These are phyloP conservation scores for Sicyos baderoa DNA, from an alignment of 306 rosid genomes.

Conservation along the genomic window DNA sequence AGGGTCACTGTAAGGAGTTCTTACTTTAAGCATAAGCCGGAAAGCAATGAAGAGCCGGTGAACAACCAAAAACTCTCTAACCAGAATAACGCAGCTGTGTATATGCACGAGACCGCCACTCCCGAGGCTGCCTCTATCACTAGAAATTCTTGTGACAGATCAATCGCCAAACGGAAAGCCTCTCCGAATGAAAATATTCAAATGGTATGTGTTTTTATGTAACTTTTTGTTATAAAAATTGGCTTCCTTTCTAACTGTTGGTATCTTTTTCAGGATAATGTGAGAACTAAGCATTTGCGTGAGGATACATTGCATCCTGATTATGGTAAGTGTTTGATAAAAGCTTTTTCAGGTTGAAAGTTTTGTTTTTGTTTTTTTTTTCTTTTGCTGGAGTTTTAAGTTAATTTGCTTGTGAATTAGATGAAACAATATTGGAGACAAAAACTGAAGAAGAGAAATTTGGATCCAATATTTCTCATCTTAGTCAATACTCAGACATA, in stretches of 20 bases:
- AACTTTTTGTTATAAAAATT: conserved; percentile 10
- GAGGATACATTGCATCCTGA: conserved; percentile 27
- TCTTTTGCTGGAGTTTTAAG: conserved; percentile 13
- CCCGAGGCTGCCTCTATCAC: conserved; percentile 27
- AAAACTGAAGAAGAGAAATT: conserved; percentile 41
- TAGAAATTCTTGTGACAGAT: conserved; percentile 27
- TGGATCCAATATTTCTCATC: conserved; percentile 74
- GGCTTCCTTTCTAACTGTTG: conserved; percentile 8
- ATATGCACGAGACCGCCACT: conserved; percentile 23
- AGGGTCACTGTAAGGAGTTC: conserved; percentile 61
- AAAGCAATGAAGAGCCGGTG: conserved; percentile 29
- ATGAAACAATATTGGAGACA: background rate
- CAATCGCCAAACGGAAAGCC: conserved; percentile 48
- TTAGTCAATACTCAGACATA: conserved; percentile 62
- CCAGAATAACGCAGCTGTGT: conserved; percentile 24
- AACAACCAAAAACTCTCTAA: conserved; percentile 23
- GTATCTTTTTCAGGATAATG: conserved; percentile 39
- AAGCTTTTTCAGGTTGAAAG: background rate
- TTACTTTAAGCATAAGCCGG: conserved; percentile 50
- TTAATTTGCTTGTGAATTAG: background rate
- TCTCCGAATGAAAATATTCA: conserved; percentile 36
- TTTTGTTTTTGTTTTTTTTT: background rate
- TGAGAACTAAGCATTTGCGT: conserved; percentile 33
- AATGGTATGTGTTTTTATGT: conserved; percentile 38
- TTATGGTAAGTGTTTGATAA: conserved; percentile 35